phyloP scores from a whole-genome alignment of 2,329 filamentous ascomycete genomes.

The Monosporascus sp. region DNA sequence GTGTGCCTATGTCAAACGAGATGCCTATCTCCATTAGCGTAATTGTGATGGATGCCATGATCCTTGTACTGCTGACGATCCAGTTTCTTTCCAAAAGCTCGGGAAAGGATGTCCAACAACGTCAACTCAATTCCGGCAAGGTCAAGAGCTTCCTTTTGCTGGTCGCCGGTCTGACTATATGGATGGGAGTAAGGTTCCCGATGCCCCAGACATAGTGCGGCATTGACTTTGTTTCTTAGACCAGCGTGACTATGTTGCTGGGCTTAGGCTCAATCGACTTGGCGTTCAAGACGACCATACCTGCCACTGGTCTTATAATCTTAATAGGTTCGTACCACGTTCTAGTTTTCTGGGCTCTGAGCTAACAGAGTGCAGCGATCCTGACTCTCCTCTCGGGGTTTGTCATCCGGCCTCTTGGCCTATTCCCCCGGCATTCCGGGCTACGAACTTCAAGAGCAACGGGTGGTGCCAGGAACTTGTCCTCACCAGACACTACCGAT shows the following conservation, averaged over 20 bases:
- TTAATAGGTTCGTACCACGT: slow-evolving; percentile 39
- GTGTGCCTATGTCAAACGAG: slow-evolving; percentile 41
- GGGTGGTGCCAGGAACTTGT: slow-evolving; percentile 32
- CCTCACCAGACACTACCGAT: slow-evolving; percentile 35
- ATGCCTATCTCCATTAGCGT: slow-evolving; percentile 39
- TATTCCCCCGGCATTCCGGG: slow-evolving; percentile 28
- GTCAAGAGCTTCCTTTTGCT: slow-evolving; percentile 37
- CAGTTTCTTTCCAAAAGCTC: slow-evolving; percentile 34
- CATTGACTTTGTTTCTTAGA: slow-evolving; percentile 27
- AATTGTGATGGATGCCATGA: slow-evolving; percentile 39
- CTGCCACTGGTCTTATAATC: slow-evolving; percentile 43
- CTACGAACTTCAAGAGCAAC: slow-evolving; percentile 34
- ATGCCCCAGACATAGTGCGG: slow-evolving; percentile 4
- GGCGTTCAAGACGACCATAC: slow-evolving; percentile 42
- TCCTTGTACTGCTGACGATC: slow-evolving; percentile 37
- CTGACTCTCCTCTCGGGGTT: slow-evolving; percentile 34
- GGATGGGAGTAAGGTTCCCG: slow-evolving; percentile 44
- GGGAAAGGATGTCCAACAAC: slow-evolving; percentile 26
- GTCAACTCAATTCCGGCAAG: slow-evolving; percentile 20
- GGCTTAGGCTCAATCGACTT: slow-evolving; percentile 38
- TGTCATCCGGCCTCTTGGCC: slow-evolving; percentile 25
- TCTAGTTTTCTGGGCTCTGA: background rate
- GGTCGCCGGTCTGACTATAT: slow-evolving; percentile 41
- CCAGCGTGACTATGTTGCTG: slow-evolving; percentile 46
- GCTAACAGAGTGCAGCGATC: slow-evolving; percentile 26